These are phyloP conservation scores for Phytophthora nicotianae DNA, from an alignment of 352 stramenopile species.

Conservation along the genomic window DNA sequence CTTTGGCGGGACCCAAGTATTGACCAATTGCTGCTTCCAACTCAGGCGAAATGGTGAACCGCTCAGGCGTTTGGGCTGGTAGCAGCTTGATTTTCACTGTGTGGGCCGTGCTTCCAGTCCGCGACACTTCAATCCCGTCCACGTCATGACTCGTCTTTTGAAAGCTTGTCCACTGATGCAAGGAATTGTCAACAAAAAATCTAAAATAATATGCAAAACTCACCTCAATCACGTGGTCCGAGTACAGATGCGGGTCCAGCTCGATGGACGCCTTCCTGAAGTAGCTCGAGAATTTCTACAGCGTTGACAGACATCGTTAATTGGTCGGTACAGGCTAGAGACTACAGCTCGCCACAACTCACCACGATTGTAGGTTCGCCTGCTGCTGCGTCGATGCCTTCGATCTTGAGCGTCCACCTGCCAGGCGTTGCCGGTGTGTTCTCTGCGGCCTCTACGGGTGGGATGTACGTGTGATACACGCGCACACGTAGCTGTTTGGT, in stretches of 20 bases:
- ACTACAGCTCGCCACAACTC: neutral
- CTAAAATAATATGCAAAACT: neutral
- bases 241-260: constrained; percentile 69
- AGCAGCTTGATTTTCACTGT: constrained; percentile 74
- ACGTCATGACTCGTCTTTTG: constrained; percentile 72
- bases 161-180: constrained; percentile 75
- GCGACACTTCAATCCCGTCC: constrained; percentile 60
- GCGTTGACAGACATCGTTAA: neutral
- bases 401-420: constrained; percentile 70
- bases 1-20: constrained; percentile 49
- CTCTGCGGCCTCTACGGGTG: constrained; percentile 43
- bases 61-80: constrained; percentile 56
- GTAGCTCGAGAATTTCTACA: constrained; percentile 77
- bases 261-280: constrained; percentile 81
- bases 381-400: constrained; percentile 47
- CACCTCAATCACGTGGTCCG: constrained; percentile 73
- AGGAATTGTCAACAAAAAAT: neutral
- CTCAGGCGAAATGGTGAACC: constrained; percentile 60
- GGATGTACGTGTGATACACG: constrained; percentile 68
- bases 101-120: constrained; percentile 52
- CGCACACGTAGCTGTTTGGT: constrained; percentile 60
- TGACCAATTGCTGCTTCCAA: constrained; percentile 45
- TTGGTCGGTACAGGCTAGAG: neutral
- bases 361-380: constrained; percentile 47
- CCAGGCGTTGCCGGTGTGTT: constrained; percentile 39